phyloP scores from a whole-genome alignment of 108 stramenopile genomes.

The Cylindrotheca fusiformis region DNA sequence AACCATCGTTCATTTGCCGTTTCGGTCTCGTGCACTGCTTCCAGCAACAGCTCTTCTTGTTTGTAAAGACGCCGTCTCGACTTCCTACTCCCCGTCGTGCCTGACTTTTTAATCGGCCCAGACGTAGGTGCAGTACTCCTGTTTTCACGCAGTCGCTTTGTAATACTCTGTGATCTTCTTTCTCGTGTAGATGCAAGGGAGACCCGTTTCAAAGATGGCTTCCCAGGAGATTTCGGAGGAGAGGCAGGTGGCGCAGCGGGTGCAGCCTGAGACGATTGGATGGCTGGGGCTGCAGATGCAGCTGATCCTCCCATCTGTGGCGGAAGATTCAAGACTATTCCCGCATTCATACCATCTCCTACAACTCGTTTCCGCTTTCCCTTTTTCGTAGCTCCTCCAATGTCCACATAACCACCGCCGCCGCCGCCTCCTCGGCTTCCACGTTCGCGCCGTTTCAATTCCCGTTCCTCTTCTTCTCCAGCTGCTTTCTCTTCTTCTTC shows the following conservation, averaged over 20 bases:
- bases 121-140: neutral
- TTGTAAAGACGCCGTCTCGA: slow-evolving; percentile 41
- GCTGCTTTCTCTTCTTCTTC: slow-evolving; percentile 56
- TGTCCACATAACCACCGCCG: slow-evolving; percentile 21
- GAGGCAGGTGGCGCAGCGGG: neutral
- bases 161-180: neutral
- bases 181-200: neutral
- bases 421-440: slow-evolving; percentile 24
- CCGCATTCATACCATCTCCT: slow-evolving; percentile 76
- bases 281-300: neutral
- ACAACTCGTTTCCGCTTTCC: slow-evolving; percentile 47
- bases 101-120: neutral
- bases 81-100: slow-evolving; percentile 10
- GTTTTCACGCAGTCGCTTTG: neutral
- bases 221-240: neutral
- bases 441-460: slow-evolving; percentile 46
- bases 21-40: slow-evolving; percentile 72
- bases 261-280: neutral
- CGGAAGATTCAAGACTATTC: slow-evolving; percentile 79
- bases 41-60: slow-evolving; percentile 84
- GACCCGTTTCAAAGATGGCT: slow-evolving; percentile 5
- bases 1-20: slow-evolving; percentile 78
- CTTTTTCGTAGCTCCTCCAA: slow-evolving; percentile 10
- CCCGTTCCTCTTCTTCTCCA: slow-evolving; percentile 51
- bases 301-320: neutral